phyloP scores from a whole-genome alignment of 2,329 filamentous ascomycete species.

The Cladosporium halotolerans region DNA sequence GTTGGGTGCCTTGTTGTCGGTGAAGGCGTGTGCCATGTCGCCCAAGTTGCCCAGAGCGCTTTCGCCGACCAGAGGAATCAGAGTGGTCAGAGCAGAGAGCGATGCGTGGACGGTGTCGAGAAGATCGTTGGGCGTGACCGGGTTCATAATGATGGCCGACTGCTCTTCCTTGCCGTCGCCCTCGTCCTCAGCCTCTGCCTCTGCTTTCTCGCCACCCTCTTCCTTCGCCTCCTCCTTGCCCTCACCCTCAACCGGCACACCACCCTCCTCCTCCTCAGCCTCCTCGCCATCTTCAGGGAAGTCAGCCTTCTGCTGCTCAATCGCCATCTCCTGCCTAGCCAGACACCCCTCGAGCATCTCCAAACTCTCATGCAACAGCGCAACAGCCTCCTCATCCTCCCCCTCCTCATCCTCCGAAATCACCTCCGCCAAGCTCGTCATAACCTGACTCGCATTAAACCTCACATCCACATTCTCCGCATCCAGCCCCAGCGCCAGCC shows the following conservation, averaged over 20 bases:
- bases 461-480: slow-evolving; percentile 60
- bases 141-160: slow-evolving; percentile 62
- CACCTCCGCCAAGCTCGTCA: slow-evolving; percentile 60
- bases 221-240: slow-evolving; percentile 28
- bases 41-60: slow-evolving; percentile 43
- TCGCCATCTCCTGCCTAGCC: slow-evolving; percentile 40
- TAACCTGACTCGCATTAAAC: slow-evolving; percentile 66
- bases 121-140: slow-evolving; percentile 57
- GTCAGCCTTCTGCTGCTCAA: slow-evolving; percentile 34
- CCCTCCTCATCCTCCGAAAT: slow-evolving; percentile 48
- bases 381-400: slow-evolving; percentile 42
- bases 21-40: slow-evolving; percentile 53
- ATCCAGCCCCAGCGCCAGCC: slow-evolving; percentile 53
- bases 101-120: slow-evolving; percentile 64
- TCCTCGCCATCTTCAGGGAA: slow-evolving; percentile 22
- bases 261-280: slow-evolving; percentile 11
- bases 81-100: slow-evolving; percentile 41
- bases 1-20: slow-evolving; percentile 48
- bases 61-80: slow-evolving; percentile 47
- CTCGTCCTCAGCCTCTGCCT: slow-evolving; percentile 15
- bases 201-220: slow-evolving; percentile 25
- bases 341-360: slow-evolving; percentile 52
- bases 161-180: slow-evolving; percentile 44
- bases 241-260: slow-evolving; percentile 20
- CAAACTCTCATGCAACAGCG: slow-evolving; percentile 54